Evolutionary conservation across 2,329 filamentous ascomycete species (phyloP).

Genomic region (Aureobasidium sp.): DNA sequence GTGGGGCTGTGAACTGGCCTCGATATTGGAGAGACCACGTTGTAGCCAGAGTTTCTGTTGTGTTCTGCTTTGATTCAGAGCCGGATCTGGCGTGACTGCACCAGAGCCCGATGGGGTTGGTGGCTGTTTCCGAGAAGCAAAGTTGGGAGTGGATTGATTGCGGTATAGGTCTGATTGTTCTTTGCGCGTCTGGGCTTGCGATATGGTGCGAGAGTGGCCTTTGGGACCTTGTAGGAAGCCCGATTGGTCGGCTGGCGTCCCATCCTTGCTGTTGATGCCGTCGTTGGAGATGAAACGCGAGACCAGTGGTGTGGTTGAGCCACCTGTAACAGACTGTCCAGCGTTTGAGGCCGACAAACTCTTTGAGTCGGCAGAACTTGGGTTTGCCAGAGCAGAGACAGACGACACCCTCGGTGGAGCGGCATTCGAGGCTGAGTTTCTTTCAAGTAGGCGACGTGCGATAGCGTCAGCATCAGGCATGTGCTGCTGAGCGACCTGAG

Average conservation of each 20-base stretch:
- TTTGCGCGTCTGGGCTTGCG: conserved; percentile 3
- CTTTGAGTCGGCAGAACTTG: conserved; percentile 27
- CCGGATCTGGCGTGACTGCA: conserved; percentile 14
- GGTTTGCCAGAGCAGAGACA: conserved; percentile 40
- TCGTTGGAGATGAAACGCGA: conserved; percentile 37
- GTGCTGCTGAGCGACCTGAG: neutral
- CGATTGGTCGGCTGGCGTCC: conserved; percentile 24
- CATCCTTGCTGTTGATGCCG: conserved; percentile 26
- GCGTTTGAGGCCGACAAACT: conserved; percentile 30
- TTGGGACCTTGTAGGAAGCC: conserved; percentile 16
- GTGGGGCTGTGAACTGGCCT: conserved; percentile 45
- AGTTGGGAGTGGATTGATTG: conserved; percentile 17
- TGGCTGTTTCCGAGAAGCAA: conserved; percentile 15
- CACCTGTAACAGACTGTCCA: conserved; percentile 18
- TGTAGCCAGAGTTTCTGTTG: conserved; percentile 71
- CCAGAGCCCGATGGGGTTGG: conserved; percentile 24
- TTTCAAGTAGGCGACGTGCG: conserved; percentile 58
- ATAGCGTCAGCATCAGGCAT: conserved; percentile 54
- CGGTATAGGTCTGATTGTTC: conserved; percentile 14
- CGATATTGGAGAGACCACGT: conserved; percentile 62
- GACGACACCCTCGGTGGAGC: conserved; percentile 56
- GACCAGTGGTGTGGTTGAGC: conserved; percentile 30
- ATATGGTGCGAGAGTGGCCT: conserved; percentile 12
- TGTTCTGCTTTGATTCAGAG: conserved; percentile 48
- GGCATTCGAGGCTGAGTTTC: conserved; percentile 52